Percentiles rank a stretch among this genome's conserved stretches.
Evolutionary conservation across 2,329 filamentous ascomycete species (phyloP).

Genomic region (Sporothrix curviconia): DNA sequence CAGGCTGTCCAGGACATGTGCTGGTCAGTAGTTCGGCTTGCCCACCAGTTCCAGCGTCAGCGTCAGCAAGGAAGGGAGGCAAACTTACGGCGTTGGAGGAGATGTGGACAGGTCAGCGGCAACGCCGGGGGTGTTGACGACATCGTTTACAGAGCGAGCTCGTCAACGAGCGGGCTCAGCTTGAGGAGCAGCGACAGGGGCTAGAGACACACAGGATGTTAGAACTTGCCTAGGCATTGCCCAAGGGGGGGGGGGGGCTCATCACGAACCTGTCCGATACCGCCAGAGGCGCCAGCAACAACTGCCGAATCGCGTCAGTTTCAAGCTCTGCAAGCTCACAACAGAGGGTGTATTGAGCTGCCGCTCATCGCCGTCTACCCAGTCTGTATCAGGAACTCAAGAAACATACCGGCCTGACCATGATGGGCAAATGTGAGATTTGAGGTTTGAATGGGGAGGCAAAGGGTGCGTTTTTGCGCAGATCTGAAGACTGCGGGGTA

Average conservation of each 20-base stretch:
- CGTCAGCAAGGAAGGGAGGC: background rate
- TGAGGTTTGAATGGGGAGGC: constrained; percentile 1
- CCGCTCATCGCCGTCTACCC: background rate
- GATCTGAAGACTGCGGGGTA: constrained; percentile 18
- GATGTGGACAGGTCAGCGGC: constrained; percentile 97
- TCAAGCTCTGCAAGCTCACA: background rate
- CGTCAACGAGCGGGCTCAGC: constrained; percentile 76
- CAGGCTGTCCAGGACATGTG: background rate
- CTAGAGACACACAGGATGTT: constrained; percentile 44
- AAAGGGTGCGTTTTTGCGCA: constrained; percentile 7
- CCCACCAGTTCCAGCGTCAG: no score
- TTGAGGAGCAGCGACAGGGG: constrained; percentile 96
- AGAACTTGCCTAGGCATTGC: no score
- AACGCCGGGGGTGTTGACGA: constrained; percentile 96
- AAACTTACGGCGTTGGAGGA: constrained; percentile 69
- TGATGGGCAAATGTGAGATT: constrained; percentile 23
- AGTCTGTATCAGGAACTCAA: background rate
- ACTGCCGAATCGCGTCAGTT: constrained; percentile 35
- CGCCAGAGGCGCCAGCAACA: constrained; percentile 94
- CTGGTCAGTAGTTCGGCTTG: no score
- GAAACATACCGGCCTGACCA: constrained; percentile 33
- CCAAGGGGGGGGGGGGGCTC: no score
- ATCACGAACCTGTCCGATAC: constrained; percentile 83
- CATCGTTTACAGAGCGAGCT: constrained; percentile 98
- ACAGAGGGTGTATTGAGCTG: background rate